Percentiles rank a stretch among this genome's conserved stretches.
These are phyloP conservation scores for Letharia columbiana DNA, from an alignment of 495 filamentous ascomycete genomes.

Conservation along the genomic window DNA sequence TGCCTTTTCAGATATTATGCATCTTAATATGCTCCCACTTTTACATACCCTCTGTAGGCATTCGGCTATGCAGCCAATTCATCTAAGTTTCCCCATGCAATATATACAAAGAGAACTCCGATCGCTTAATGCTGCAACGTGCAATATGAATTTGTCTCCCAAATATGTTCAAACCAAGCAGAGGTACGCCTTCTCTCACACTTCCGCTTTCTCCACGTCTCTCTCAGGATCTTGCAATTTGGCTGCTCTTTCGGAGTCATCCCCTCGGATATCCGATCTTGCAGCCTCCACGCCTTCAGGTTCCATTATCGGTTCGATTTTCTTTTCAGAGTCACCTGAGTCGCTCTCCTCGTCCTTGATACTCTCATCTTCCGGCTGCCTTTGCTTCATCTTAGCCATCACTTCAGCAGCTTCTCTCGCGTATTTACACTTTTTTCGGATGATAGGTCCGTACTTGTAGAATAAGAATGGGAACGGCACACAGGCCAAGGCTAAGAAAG, in stretches of 20 bases:
- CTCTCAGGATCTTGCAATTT: slow-evolving; percentile 2
- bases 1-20: too few relatives aligned
- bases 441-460: slow-evolving; percentile 60
- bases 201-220: slow-evolving; percentile 11
- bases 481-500: slow-evolving; percentile 66
- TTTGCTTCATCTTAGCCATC: neutral
- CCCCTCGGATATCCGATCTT: slow-evolving; percentile 1
- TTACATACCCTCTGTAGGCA: neutral
- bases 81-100: neutral
- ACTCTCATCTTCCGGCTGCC: neutral
- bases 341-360: slow-evolving; percentile 18
- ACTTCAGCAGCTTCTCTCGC: slow-evolving; percentile 47
- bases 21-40: too few relatives aligned
- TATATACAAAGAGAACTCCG: neutral
- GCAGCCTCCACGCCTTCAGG: slow-evolving; percentile 12
- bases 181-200: slow-evolving; percentile 1
- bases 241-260: slow-evolving; percentile 1
- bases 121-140: neutral
- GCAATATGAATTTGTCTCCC: too few relatives aligned
- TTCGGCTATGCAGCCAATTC: neutral
- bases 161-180: neutral
- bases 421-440: slow-evolving; percentile 66
- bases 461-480: slow-evolving; percentile 76
- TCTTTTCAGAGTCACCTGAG: neutral
- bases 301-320: neutral